Percentiles rank a stretch among this genome's conserved stretches.
phyloP scores from a whole-genome alignment of 164 flowering plant species.

The Brasenia schreberi region DNA sequence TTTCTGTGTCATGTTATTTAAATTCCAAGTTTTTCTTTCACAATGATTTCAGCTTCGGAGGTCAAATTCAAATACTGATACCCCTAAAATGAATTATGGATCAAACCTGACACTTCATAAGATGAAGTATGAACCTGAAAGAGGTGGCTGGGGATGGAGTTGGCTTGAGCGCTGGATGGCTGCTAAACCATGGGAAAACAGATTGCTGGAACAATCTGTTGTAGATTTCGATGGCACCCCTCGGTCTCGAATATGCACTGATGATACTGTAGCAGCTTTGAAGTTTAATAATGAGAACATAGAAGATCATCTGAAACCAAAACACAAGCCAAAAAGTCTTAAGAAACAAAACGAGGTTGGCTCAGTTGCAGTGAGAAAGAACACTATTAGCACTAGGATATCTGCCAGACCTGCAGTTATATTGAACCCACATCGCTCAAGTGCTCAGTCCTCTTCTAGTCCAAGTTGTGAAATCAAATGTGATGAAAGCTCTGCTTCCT shows the following conservation, averaged over 20 bases:
- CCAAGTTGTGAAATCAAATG: slow-evolving; percentile 61
- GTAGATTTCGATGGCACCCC: neutral
- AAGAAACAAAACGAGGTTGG: slow-evolving; percentile 33
- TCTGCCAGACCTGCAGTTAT: slow-evolving; percentile 64
- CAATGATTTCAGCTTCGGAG: slow-evolving; percentile 49
- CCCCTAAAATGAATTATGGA: slow-evolving; percentile 11
- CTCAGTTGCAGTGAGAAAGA: slow-evolving; percentile 51
- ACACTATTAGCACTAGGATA: slow-evolving; percentile 64
- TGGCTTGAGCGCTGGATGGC: slow-evolving; percentile 99
- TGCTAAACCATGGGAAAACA: slow-evolving; percentile 92
- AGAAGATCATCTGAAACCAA: neutral
- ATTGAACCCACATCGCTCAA: slow-evolving; percentile 2
- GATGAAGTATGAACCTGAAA: slow-evolving; percentile 43
- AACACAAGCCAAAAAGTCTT: neutral
- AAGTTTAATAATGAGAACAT: neutral
- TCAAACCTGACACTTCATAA: neutral
- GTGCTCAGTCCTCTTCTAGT: slow-evolving; percentile 57
- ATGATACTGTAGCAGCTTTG: neutral
- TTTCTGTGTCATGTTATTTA: too few relatives aligned
- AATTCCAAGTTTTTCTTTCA: neutral
- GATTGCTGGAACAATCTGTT: slow-evolving; percentile 15
- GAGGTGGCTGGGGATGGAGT: slow-evolving; percentile 84
- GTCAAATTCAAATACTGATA: slow-evolving; percentile 24
- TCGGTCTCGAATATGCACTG: neutral
- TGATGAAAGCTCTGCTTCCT: slow-evolving; percentile 73